Conservation (phyloP, 768 basidiomycete genomes). For the Hygrophorus russula region DNA sequence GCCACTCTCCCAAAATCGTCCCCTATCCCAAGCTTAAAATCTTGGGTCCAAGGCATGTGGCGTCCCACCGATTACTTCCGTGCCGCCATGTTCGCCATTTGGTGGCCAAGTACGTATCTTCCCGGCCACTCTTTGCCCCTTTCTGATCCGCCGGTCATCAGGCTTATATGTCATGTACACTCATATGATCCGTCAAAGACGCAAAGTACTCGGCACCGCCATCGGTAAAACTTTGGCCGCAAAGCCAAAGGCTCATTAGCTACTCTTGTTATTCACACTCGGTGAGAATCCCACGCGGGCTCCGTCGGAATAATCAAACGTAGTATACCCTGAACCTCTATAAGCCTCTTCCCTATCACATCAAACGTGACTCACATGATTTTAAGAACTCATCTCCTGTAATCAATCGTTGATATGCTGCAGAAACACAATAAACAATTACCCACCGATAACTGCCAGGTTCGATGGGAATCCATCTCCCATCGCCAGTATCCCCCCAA, state of each 20-base stretch:
- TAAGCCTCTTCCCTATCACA: neutral
- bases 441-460: conserved; percentile 46
- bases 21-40: conserved; percentile 30
- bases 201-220: conserved; percentile 27
- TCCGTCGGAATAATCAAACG: conserved; percentile 46
- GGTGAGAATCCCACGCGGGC: conserved; percentile 47
- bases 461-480: conserved; percentile 34
- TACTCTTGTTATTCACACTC: conserved; percentile 34
- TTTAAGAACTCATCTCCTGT: conserved; percentile 53
- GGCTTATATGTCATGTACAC: conserved; percentile 42
- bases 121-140: too few relatives aligned
- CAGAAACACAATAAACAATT: neutral
- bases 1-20: conserved; percentile 53
- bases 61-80: conserved; percentile 44
- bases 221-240: conserved; percentile 9
- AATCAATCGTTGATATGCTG: conserved; percentile 1
- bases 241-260: conserved; percentile 1
- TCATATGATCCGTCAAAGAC: conserved; percentile 42
- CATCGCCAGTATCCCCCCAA: conserved; percentile 42
- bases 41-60: conserved; percentile 37
- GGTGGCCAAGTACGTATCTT: conserved; percentile 71
- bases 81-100: conserved; percentile 54
- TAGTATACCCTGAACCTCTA: conserved; percentile 37
- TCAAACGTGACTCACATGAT: conserved; percentile 35
- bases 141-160: conserved; percentile 11